Base-by-base conservation (phyloP, 2,329 filamentous ascomycete genomes). In the Cercospora citrullina region DNA sequence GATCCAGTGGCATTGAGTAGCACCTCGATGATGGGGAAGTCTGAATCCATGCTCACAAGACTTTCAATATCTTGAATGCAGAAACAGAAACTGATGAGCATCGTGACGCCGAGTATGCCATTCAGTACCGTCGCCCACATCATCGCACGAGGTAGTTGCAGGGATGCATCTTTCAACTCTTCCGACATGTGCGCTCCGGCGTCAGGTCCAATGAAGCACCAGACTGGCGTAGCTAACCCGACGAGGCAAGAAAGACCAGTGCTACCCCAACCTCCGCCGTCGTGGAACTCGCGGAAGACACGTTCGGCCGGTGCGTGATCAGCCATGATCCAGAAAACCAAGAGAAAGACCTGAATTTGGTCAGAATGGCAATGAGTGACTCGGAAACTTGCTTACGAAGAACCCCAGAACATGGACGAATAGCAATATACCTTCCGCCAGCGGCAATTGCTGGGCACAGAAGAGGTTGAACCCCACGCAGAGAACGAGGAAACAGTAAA, bases 371-470 rank as follows among this genome's bases (percentile, higher is more conserved):
- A 39, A 14, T n/a, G 28, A 18, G n/a, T 14, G 45, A 4, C 5
- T 59, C 10, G 21, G 8, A 16, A 7, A 45, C 4, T 21, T n/a
- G 42, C 62, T 45, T 64, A 59, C 77, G 67, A 83, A 75, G 75
- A 83, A 84, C n/a, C 77, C 81, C 51, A 81, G 77, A 14, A 83
- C 75, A 68, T 84, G 81, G 30, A 82, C 69, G 63, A 77, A 74
- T 1, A 79, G 70, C 45, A 79, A 71, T n/a, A 79, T 73, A 8
- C 76, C 76, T 69, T 80, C 76, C 0, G 74, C 72, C n/a, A 77
- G 69, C 5, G 78, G 77, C 14, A 80, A 69, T 45, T 77, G 73
- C 42, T 75, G 74, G 1, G 76, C 77, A 60, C 75, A 73, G 64
- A 75, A 78, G 60, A 78, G 77, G 70, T 80, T 80, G 75, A 80